Base-by-base conservation (phyloP, 108 stramenopile genomes). In the Fragilaria radians region DNA sequence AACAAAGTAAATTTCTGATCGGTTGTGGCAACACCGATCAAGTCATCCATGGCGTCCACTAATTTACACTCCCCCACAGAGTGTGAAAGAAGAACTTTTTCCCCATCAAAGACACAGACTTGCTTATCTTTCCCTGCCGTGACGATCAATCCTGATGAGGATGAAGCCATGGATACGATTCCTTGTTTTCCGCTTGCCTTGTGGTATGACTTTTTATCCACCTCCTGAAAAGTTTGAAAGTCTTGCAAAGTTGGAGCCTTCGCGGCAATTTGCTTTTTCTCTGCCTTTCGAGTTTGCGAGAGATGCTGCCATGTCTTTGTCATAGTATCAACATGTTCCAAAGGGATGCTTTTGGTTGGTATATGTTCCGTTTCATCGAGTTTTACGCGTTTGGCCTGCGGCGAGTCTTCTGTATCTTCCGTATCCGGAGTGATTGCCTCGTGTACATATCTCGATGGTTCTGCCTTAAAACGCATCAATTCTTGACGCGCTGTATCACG, bases 401-500 rank as follows among this genome's bases (percentile, higher is more conserved):
- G 36, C 36, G 14, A 11, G 14, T 42, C 36, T 11, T 42, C 36
- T 28, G 21, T 24, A 22, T 25, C 42, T n/a, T 48, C 30, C 21
- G 36, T 5, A 4, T 3, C 54, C 5, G 54, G 28, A 24, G 58
- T 23, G 31, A 36, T 4, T 1, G 4, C 50, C 21, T 5, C 1
- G 1, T 29, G 36, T 5, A 55, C 62, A 7, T 45, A 62, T 51
- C 30, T 64, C 19, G 22, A 54, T 33, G 5, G 51, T 49, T 5
- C 46, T 26, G 72, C 68, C 48, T 83, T 65, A 69, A 64, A 78
- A 28, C 54, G 62, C 50, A 72, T 68, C 61, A 91, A 54, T 46
- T 74, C 59, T 57, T 80, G 70, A 22, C 73, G 65, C 3, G 85
- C 80, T 54, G 86, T 86, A 69, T 98, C 94, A n/a, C 91, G 72